Conservation (phyloP, 352 stramenopile genomes). For the Globisporangium nunn region DNA sequence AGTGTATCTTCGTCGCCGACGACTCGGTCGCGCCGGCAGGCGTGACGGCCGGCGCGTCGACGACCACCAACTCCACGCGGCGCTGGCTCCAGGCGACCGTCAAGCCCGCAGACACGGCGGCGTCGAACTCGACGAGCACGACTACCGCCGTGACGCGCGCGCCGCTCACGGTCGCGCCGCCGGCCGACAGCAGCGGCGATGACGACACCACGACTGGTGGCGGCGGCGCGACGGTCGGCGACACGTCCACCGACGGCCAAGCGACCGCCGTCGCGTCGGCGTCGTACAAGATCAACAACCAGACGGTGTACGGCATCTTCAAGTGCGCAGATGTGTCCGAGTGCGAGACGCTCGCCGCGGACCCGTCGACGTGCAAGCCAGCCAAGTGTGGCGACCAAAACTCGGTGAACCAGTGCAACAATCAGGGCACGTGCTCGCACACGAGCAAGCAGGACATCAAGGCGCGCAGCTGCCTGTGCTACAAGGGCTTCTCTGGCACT, state of each 20-base stretch:
- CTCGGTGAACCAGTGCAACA: conserved; percentile 34
- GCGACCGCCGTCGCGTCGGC: conserved; percentile 13
- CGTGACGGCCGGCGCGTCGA: not conserved
- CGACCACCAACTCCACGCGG: conserved; percentile 1
- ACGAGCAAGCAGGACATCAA: conserved; percentile 46
- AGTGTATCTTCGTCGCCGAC: conserved; percentile 78
- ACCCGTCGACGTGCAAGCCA: conserved; percentile 25
- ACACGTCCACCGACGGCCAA: conserved; percentile 16
- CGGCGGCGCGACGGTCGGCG: conserved; percentile 14
- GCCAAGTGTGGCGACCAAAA: conserved; percentile 22
- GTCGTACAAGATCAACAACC: conserved; percentile 48
- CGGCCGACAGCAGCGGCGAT: not conserved
- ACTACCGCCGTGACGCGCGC: conserved; percentile 2
- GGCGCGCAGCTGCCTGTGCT: conserved; percentile 45
- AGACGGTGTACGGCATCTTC: conserved; percentile 51
- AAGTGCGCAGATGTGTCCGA: conserved; percentile 36
- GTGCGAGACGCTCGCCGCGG: conserved; percentile 30
- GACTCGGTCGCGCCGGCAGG: conserved; percentile 23
- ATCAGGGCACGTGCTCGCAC: conserved; percentile 72
- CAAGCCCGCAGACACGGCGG: not conserved
- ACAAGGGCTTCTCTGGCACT: conserved; percentile 29
- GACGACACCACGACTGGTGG: conserved; percentile 1
- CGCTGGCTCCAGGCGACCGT: conserved; percentile 3
- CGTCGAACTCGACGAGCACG: conserved; percentile 6
- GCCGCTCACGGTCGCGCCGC: conserved; percentile 1